phyloP scores from a whole-genome alignment of 2,329 filamentous ascomycete species.

The Neonectria ditissima region DNA sequence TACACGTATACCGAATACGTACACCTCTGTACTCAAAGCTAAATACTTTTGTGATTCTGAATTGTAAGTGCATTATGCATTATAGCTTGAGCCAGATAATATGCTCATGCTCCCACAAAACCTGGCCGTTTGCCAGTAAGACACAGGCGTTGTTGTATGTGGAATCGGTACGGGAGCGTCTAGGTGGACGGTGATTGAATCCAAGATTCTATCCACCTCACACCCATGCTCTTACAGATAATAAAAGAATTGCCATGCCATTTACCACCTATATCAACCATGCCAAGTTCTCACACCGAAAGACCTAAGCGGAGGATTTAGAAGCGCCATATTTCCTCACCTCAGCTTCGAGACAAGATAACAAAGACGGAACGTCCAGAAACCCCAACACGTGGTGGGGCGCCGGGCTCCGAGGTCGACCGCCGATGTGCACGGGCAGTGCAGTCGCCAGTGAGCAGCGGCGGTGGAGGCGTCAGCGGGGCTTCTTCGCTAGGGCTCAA shows the following conservation, averaged over 20 bases:
- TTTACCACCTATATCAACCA: background rate
- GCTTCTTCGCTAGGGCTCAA: slow-evolving; percentile 28
- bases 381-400: slow-evolving; percentile 29
- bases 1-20: background rate
- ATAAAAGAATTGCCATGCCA: background rate
- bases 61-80: background rate
- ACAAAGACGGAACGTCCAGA: slow-evolving; percentile 9
- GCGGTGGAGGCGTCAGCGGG: slow-evolving; percentile 23
- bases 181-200: background rate
- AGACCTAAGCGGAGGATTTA: slow-evolving; percentile 8
- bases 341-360: slow-evolving; percentile 15
- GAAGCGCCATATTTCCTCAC: slow-evolving; percentile 11
- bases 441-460: no score
- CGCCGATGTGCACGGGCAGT: slow-evolving; percentile 12
- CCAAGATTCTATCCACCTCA: background rate
- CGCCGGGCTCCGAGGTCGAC: slow-evolving; percentile 31
- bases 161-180: no score
- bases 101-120: background rate
- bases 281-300: slow-evolving; percentile 23
- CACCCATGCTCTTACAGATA: background rate
- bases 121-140: background rate
- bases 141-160: background rate
- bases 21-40: background rate
- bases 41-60: background rate
- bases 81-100: background rate